Percentiles rank a stretch among this genome's conserved stretches.
These are phyloP conservation scores for Ganoderma sinense DNA, from an alignment of 1,284 basidiomycete species.

Conservation along the genomic window DNA sequence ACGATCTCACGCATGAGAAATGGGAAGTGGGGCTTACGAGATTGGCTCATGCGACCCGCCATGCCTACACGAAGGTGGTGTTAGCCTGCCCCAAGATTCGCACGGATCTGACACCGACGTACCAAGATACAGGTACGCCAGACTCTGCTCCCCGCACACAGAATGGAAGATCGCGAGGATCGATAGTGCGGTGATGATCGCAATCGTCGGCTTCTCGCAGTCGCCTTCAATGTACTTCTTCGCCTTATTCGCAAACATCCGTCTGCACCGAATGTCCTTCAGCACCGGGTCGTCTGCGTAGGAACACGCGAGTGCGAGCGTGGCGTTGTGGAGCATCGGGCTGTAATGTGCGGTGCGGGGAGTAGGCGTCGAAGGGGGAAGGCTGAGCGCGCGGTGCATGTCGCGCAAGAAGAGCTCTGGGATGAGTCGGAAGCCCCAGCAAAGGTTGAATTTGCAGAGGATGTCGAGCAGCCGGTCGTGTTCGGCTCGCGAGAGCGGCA, in stretches of 20 bases:
- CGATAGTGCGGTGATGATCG: constrained; percentile 64
- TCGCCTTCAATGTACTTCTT: constrained; percentile 64
- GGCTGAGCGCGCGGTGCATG: constrained; percentile 59
- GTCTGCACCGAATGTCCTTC: constrained; percentile 52
- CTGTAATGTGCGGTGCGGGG: constrained; percentile 68
- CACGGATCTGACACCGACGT: constrained; percentile 21
- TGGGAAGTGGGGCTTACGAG: constrained; percentile 38
- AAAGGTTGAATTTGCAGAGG: constrained; percentile 66
- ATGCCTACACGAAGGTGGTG: constrained; percentile 47
- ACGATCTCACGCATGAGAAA: neutral
- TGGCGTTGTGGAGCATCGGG: constrained; percentile 74
- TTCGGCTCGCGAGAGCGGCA: constrained; percentile 54
- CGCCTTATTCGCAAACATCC: constrained; percentile 59
- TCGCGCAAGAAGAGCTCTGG: constrained; percentile 64
- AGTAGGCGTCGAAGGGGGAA: constrained; percentile 51
- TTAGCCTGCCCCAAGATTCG: constrained; percentile 6
- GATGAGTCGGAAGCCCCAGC: constrained; percentile 57
- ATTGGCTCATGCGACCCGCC: constrained; percentile 56
- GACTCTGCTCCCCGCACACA: constrained; percentile 59
- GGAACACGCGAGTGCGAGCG: constrained; percentile 64
- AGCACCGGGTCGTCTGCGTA: constrained; percentile 65
- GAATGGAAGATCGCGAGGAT: constrained; percentile 67
- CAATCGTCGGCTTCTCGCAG: constrained; percentile 63
- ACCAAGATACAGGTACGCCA: constrained; percentile 69
- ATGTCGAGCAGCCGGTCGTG: constrained; percentile 65